Evolutionary conservation across 306 rosid species (phyloP), one percentile per base, ranked within the genome.

Genomic region (Crataegus laevigata): DNA sequence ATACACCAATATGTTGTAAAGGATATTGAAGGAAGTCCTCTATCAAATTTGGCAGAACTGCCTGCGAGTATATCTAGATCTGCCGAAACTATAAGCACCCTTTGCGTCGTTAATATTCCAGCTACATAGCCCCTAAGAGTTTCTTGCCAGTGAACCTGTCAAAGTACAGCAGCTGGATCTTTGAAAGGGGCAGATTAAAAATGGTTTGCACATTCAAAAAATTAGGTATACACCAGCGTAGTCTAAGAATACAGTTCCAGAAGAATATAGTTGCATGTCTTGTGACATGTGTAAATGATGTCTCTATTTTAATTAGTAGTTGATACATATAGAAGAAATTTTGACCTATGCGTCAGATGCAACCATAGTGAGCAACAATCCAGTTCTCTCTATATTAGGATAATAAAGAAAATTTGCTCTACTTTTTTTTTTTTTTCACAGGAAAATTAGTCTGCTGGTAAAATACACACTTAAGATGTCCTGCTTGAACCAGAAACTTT

Each of bases 1-100:
- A 14, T 13, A 72, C 59, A 80, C 34, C 21, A 67, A 76, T 45
- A 75, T 67, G 54, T 71, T 71, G 63, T 69, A 42, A 77, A 92
- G 99, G 99, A 96, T 96, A 96, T 96, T 73, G 96, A 87, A 86
- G 98, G 99, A 76, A 92, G 90, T 73, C 99, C 99, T 79, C 87
- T 90, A 85, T 96, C 99, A 81, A 86, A 87, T 84, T 85, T 96
- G 83, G 91, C 66, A 2, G 89, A 78, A 78, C 87, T 90, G 81
- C 97, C 84, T 8, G 99, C 97, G 75, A 96, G 85, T 74, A 89
- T 84, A 76, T 90, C 99, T 70, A 96, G 88, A 79, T 89, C 90
- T n/a, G 91, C 87, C 0, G 98, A 90, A 79, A 92, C 96, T 78
- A 92, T 88, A 71, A 96, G 93, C 80, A 96, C 97, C 83, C 97